Base-by-base conservation (phyloP, 352 stramenopile species). In the Globisporangium nodosum region DNA sequence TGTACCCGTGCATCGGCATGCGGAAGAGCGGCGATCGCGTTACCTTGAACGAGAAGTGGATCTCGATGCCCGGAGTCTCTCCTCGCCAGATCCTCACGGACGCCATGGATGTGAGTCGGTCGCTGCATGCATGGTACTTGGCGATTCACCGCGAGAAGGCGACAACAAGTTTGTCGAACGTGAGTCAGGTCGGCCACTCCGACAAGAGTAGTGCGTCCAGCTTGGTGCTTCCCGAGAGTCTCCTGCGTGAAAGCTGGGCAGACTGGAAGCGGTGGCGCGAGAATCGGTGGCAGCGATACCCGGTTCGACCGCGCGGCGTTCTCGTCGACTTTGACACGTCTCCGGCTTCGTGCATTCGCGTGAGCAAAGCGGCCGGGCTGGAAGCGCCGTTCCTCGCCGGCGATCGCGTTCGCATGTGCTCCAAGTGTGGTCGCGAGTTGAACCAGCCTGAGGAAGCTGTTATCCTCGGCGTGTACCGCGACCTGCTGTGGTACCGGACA, bases 1-100 rank as follows among this genome's bases (percentile, higher is more conserved):
- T 99, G 43, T 99, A 95, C 69, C 96, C 96, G 50, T 97, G 97
- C 60, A 97, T 99, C 61, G 96, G 96, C 47, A 92, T 99, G 69
- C 83, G 94, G 11, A 98, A 98, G 68, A 79, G 85, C 49, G 95
- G 94, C 16, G 96, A 99, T 70, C 83, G 93, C 52, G 94, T 99
- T 7, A 98, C 94, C 0, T 73, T 99, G 15, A 98, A 96, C 59
- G 79, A 86, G 39, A 98, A 98, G 69, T 99, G 88, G 88, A 65
- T 97, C 0, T 94, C 86, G 7, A 78, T 88, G 49, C 86, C 87
- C n/a, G 89, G 88, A 30, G 64, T 95, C 3, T 73, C 83, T 30
- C 74, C 87, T 5, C 71, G 70, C 8, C 73, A 92, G 56, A 78
- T 94, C 30, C 54, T 97, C 50, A 78, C 77, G 30, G 96, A 98